phyloP scores from a whole-genome alignment of 1,284 basidiomycete genomes.

The Ceratobasidium sp. region DNA sequence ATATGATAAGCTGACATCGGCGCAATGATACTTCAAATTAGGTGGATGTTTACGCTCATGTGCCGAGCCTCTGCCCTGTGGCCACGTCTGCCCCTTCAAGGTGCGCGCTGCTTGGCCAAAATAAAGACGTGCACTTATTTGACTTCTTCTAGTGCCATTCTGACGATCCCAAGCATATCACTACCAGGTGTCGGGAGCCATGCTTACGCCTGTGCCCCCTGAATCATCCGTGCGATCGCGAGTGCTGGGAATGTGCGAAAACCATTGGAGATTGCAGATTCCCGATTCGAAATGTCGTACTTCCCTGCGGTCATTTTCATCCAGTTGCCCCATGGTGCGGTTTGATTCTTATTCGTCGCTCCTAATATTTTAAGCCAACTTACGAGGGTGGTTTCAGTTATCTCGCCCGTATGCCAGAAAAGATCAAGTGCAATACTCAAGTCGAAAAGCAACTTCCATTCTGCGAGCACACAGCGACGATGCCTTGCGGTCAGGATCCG shows the following conservation, averaged over 20 bases:
- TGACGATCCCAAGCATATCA: slow-evolving; percentile 70
- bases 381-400: slow-evolving; percentile 59
- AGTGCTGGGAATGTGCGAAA: slow-evolving; percentile 62
- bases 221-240: slow-evolving; percentile 71
- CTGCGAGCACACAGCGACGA: slow-evolving; percentile 70
- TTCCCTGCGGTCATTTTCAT: slow-evolving; percentile 77
- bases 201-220: slow-evolving; percentile 70
- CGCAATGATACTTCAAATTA: slow-evolving; percentile 50
- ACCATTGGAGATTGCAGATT: slow-evolving; percentile 72
- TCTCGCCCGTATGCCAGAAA: slow-evolving; percentile 63
- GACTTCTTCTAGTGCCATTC: slow-evolving; percentile 71
- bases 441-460: slow-evolving; percentile 65
- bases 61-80: slow-evolving; percentile 72
- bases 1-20: background rate
- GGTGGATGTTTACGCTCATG: slow-evolving; percentile 77
- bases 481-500: slow-evolving; percentile 67
- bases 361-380: slow-evolving; percentile 5
- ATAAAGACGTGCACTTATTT: background rate
- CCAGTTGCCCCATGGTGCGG: slow-evolving; percentile 69
- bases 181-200: slow-evolving; percentile 66
- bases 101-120: slow-evolving; percentile 55
- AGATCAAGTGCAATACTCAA: slow-evolving; percentile 63
- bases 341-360: background rate
- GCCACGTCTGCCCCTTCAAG: slow-evolving; percentile 76
- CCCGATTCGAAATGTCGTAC: slow-evolving; percentile 62